Base-by-base conservation (phyloP, 2,329 filamentous ascomycete genomes). In the Calonectria pteridis region DNA sequence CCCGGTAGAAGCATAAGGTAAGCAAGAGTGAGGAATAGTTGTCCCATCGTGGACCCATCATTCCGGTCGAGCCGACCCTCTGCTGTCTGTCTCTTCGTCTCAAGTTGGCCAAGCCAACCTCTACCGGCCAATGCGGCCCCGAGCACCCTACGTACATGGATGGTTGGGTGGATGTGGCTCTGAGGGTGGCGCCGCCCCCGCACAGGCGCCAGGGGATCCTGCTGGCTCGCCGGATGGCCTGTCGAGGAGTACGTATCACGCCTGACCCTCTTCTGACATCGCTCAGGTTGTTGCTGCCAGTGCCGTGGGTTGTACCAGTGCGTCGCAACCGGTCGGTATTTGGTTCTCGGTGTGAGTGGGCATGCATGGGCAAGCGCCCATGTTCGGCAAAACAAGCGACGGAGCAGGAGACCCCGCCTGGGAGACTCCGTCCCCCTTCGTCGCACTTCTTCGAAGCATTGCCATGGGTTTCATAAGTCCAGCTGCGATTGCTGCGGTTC, bases 61-160 rank as follows among this genome's bases (percentile, higher is more conserved):
- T 29, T 69, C 46, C 67, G 58, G 58, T 49, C 28, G 46, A 64
- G 58, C 67, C 67, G 58, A 69, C 26, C 67, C 31, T 43, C 20
- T 43, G 26, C 37, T 51, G 55, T 51, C 11, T 31, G 37, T 16
- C 26, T 11, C 33, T 46, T 13, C 23, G 26, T 55, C 53, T 51
- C 43, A 63, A 63, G 46, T n/a, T 26, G 58, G 43, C 5, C 43
- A 51, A 63, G 35, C 46, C 43, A 63, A 11, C 46, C 31, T 53
- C 18, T 20, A n/a, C 58, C 20, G 28, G 55, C 53, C 55, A 53
- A 16, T 31, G 40, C 50, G 20, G 43, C 26, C 35, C 28, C 9
- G n/a, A 50, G 43, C 29, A 59, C 63, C 43, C 51, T 58, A 26
- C 65, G 26, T 33, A 43, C 50, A 46, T 67, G 23, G 37, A 31